Conservation (phyloP, 495 filamentous ascomycete species). For the Pseudomonodictys pantanalensis region DNA sequence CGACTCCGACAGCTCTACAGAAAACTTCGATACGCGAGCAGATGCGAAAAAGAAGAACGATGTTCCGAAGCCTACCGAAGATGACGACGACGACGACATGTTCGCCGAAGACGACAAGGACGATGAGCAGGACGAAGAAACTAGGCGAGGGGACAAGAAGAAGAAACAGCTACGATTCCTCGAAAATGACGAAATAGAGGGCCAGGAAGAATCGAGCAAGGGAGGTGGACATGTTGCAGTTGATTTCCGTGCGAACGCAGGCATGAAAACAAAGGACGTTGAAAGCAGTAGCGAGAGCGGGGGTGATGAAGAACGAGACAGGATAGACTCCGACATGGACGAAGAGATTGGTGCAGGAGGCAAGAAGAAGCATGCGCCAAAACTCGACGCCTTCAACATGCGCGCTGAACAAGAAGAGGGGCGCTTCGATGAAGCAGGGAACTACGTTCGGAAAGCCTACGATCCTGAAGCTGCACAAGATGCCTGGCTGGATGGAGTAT, state of each 20-base stretch:
- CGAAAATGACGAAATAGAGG: slow-evolving; percentile 61
- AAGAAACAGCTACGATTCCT: slow-evolving; percentile 31
- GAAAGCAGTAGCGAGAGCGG: slow-evolving; percentile 61
- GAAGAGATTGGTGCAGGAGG: slow-evolving; percentile 85
- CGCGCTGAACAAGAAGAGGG: slow-evolving; percentile 87
- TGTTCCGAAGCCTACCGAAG: slow-evolving; percentile 50
- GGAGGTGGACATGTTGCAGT: slow-evolving; percentile 65
- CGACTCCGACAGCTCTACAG: slow-evolving; percentile 90
- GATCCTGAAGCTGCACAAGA: slow-evolving; percentile 92
- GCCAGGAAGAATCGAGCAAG: slow-evolving; percentile 73
- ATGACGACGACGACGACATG: slow-evolving; percentile 84
- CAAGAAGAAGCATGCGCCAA: slow-evolving; percentile 91
- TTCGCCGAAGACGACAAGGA: slow-evolving; percentile 75
- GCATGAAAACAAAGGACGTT: slow-evolving; percentile 17
- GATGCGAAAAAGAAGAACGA: slow-evolving; percentile 54
- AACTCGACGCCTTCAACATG: slow-evolving; percentile 96
- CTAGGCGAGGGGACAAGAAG: slow-evolving; percentile 10
- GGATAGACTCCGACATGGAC: slow-evolving; percentile 67
- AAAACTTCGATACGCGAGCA: slow-evolving; percentile 73
- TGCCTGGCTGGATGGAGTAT: slow-evolving; percentile 85
- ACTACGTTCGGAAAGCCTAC: slow-evolving; percentile 82
- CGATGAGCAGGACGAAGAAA: slow-evolving; percentile 46
- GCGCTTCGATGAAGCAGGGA: slow-evolving; percentile 82
- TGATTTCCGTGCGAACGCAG: slow-evolving; percentile 47
- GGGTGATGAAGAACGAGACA: slow-evolving; percentile 66